A percentile compares a stretch with the other conserved stretches of the same genome.
These are phyloP conservation scores for Acacia confusa DNA, from an alignment of 306 rosid genomes.

Conservation along the genomic window DNA sequence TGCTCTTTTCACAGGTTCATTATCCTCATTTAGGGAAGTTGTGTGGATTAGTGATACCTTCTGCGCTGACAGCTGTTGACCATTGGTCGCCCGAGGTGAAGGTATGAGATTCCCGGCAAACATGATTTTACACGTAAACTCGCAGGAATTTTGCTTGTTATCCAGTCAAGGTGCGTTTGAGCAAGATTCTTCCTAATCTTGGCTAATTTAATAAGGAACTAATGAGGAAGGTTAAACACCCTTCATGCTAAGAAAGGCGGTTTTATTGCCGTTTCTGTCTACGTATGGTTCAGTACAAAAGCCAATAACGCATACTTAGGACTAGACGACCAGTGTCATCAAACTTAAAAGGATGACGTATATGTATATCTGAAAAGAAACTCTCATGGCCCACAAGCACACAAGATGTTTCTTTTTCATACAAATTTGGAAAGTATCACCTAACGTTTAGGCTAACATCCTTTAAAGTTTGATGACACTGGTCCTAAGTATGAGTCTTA, in stretches of 20 bases:
- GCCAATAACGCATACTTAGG: not conserved
- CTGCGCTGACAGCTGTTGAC: conserved; percentile 80
- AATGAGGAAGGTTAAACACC: not conserved
- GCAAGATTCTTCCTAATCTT: not conserved
- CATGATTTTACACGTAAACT: not conserved
- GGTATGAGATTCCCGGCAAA: conserved; percentile 45
- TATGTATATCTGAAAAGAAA: not conserved
- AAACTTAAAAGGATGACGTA: not conserved
- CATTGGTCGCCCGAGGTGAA: conserved; percentile 95
- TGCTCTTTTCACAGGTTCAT: conserved; percentile 56
- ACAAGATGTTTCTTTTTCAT: not conserved
- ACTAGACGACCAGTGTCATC: not conserved
- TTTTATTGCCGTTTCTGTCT: not conserved
- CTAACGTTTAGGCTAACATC: too few relatives aligned
- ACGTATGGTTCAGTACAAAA: not conserved
- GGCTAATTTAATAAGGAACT: not conserved
- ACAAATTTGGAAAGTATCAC: not conserved
- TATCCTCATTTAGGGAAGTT: conserved; percentile 76
- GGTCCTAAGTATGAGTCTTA: not conserved
- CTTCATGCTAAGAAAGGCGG: not conserved
- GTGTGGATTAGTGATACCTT: conserved; percentile 77
- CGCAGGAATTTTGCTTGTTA: not conserved
- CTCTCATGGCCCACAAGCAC: too few relatives aligned
- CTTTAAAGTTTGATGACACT: not conserved
- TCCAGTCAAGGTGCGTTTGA: not conserved